Evolutionary conservation across 2,329 filamentous ascomycete species (phyloP), one percentile per base, ranked within the genome.

Genomic region (Cercospora zeina): DNA sequence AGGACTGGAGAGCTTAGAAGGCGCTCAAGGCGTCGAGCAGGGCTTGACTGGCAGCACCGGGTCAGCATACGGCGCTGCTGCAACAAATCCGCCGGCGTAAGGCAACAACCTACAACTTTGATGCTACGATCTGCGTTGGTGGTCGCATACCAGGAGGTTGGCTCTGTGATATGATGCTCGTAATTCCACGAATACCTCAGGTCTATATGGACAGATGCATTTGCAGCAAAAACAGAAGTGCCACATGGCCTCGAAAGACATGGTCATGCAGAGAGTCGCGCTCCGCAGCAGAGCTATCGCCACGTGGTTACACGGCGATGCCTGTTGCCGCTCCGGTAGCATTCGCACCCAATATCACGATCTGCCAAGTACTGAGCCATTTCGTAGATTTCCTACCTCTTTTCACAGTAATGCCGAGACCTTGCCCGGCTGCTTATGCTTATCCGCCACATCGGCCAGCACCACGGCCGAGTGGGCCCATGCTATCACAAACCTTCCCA

Each of bases 1-100:
- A 24, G 75, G 76, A 0, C 69, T 70, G 11, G 79, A 80, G 62
- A 74, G 71, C 1, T 65, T 82, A 34, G 73, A 73, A 57, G 74
- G 74, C n/a, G 74, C 71, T 10, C 75, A 77, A 61, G 75, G 75
- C 16, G 71, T 77, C 7, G 75, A 76, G 66, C 68, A 72, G 47
- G 75, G 74, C 47, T 66, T 75, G 73, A 74, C 70, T 39, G 74
- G 74, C 1, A 69, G 64, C 8, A 67, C 67, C 30, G 65, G 61
- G 14, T 67, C 65, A 66, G 53, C 2, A 31, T 13, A 4, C n/a
- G 45, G n/a, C 16, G 14, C 16, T 7, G 21, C 7, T 14, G 13
- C 4, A 31, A 21, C 19, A 10, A 45, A 4, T 51, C 47, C 9
- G 30, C 47, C 30, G 47, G n/a, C 54, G 27, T 21, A 30, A 49